Base-by-base conservation (phyloP, 768 basidiomycete genomes). In the Pleurotus djamor region DNA sequence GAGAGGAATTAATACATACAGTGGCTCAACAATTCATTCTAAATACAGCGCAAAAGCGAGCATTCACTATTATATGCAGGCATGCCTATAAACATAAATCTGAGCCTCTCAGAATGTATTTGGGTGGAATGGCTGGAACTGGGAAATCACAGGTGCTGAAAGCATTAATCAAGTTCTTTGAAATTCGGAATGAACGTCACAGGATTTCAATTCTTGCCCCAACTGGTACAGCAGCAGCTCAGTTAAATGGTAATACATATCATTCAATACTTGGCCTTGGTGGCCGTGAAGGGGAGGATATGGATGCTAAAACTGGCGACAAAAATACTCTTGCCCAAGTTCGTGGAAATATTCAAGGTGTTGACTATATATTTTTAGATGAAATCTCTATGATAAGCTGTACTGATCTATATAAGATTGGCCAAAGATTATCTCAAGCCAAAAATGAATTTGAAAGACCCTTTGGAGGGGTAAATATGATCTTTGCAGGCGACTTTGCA, bases 361-460 rank as follows among this genome's bases (percentile, higher is more conserved):
- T 74, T 0, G 67, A 74, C 9, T 72, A 72, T 63, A 55, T 76
- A 0, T 70, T 76, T 32, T 36, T 76, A 0, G 72, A 77, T 65
- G 75, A 77, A 56, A 61, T 76, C 0, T 76, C 74, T 1, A 77
- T 77, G 76, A 69, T 74, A 0, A 65, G 62, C 28, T 47, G n/a
- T n/a, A n/a, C 60, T 6, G 61, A 63, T 16, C 60, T 70, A n/a
- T 59, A 63, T 34, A 61, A 52, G 36, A 66, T 65, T n/a, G n/a
- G n/a, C n/a, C n/a, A n/a, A n/a, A n/a, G n/a, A n/a, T n/a, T n/a
- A n/a, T n/a, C n/a, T n/a, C n/a, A n/a, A n/a, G n/a, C n/a, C 2
- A 33, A 60, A 8, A 60, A 65, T n/a, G 37, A 57, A 0, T 16
- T 37, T 9, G 52, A 61, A 32, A 35, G 48, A 0, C 56, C 66